A percentile compares a stretch with the other conserved stretches of the same genome.
Conservation (phyloP, 495 filamentous ascomycete genomes). For the Xylaria sp. region DNA sequence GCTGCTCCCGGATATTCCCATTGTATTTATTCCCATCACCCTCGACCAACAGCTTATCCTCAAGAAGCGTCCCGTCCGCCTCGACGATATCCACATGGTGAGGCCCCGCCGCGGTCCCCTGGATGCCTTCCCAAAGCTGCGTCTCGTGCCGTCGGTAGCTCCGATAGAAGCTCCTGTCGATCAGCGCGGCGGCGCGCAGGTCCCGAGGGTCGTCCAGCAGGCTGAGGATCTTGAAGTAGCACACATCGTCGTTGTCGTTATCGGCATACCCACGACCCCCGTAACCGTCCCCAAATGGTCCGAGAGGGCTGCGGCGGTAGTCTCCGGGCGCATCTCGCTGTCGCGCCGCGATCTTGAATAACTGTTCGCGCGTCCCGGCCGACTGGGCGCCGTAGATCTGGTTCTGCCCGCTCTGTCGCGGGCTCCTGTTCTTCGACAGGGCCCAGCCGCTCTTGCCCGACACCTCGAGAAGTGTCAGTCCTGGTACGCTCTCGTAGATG, state of each 20-base stretch:
- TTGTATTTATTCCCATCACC: constrained; percentile 11
- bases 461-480: constrained; percentile 44
- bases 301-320: background rate
- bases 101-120: background rate
- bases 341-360: constrained; percentile 27
- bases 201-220: constrained; percentile 39
- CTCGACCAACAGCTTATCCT: background rate
- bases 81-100: background rate
- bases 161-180: constrained; percentile 41
- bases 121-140: constrained; percentile 23
- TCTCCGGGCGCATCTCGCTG: constrained; percentile 10
- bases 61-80: background rate
- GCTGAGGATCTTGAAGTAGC: constrained; percentile 38
- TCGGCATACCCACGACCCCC: background rate
- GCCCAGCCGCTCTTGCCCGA: constrained; percentile 43
- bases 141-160: constrained; percentile 42
- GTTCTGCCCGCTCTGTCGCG: constrained; percentile 17
- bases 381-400: background rate
- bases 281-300: background rate
- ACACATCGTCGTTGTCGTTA: constrained; percentile 29
- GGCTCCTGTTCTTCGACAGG: constrained; percentile 35
- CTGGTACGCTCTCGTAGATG: constrained; percentile 48
- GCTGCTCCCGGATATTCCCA: background rate
- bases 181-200: constrained; percentile 39
- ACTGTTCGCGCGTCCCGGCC: constrained; percentile 17